Evolutionary conservation across 73 alveolate species (phyloP).

Genomic region (Paramecium pentaurelia): DNA sequence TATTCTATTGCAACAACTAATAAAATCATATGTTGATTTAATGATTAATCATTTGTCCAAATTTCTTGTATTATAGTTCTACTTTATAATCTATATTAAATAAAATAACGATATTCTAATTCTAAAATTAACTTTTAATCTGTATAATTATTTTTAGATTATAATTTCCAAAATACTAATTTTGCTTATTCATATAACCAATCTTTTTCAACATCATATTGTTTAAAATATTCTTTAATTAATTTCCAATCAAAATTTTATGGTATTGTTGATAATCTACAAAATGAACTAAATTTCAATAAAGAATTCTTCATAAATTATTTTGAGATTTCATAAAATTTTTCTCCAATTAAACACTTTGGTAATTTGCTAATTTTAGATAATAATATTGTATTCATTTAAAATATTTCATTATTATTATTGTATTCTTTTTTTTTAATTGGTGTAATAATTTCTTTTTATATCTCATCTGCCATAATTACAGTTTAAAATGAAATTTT

Average conservation of each 20-base stretch:
- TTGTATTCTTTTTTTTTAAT: not conserved
- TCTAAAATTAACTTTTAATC: not conserved
- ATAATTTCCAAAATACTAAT: not conserved
- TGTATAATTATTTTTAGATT: not conserved
- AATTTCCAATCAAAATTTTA: not conserved
- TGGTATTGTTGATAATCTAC: not conserved
- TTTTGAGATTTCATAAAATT: not conserved
- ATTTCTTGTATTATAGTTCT: not conserved
- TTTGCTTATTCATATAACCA: not conserved
- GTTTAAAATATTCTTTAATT: not conserved
- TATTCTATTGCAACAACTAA: not conserved
- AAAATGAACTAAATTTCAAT: not conserved
- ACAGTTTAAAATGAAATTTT: not conserved
- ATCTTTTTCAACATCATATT: not conserved
- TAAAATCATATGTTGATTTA: not conserved
- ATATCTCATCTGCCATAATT: not conserved
- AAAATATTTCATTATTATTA: not conserved
- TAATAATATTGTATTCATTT: not conserved
- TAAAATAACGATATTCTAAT: slow-evolving; percentile 19
- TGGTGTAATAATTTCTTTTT: not conserved
- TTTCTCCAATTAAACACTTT: not conserved
- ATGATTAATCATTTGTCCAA: not conserved
- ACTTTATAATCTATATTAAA: not conserved
- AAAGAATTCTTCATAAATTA: not conserved
- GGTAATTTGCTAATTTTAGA: not conserved